Base-by-base conservation (phyloP, 202 grass and related monocot species). In the Panicum hallii region DNA sequence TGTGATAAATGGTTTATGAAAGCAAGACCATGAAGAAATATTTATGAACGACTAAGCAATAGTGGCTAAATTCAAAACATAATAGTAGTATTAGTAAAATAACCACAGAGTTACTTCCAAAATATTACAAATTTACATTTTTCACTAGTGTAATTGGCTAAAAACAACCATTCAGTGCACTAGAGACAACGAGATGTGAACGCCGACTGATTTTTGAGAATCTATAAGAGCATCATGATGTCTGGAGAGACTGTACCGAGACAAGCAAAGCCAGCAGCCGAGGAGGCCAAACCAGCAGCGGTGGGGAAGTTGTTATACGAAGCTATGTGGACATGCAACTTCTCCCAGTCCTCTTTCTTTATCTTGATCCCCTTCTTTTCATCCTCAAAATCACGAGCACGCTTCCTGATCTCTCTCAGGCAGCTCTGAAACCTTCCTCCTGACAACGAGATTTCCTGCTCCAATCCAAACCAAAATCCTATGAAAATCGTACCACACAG, bases 271-370 rank as follows among this genome's bases (percentile, higher is more conserved):
- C 93, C 93, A 72, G 95, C 95, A 56, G 95, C 95, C 0, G 93
- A 98, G 82, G 95, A 98, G 57, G 95, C 95, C 73, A 98, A 87
- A 11, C 95, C 95, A 26, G 95, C 95, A 74, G 95, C 91, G 4
- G 95, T 98, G 8, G 91, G 95, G 53, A 98, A 98, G 69, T 98
- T 98, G 60, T 98, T 98, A 61, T 89, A 92, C 5, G 95, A 98
- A 22, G 89, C 89, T 50, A 98, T 92, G 23, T 95, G 95, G 44
- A 98, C 77, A 67, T 98, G 92, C 73, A 98, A 72, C 20, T 81
- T 95, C 58, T 90, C 83, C 93, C 95, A 95, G 34, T 98, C 95
- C 82, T 90, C 91, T 85, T 98, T 92, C 64, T 90, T 89, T 40
- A 95, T 92, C 74, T 16, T 83, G 65, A 95, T 89, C 49, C 83